A percentile compares a stretch with the other conserved stretches of the same genome.
Conservation (phyloP, 73 alveolate genomes). For the Blepharisma stoltei region DNA sequence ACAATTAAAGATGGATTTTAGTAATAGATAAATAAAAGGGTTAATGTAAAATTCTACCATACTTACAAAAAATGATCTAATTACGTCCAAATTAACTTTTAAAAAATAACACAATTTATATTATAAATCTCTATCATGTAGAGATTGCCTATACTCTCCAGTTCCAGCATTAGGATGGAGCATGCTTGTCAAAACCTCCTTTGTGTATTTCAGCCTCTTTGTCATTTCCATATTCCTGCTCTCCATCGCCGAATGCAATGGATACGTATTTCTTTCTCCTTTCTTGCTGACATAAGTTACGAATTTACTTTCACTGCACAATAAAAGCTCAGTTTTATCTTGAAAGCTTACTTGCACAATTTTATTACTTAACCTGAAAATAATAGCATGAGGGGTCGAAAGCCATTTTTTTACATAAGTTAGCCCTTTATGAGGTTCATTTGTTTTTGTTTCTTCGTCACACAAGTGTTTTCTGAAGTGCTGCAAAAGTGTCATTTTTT, state of each 20-base stretch:
- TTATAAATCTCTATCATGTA: too few relatives aligned
- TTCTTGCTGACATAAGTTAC: slow-evolving; percentile 85
- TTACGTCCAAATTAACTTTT: too few relatives aligned
- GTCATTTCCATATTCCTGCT: slow-evolving; percentile 80
- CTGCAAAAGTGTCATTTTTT: slow-evolving; percentile 40
- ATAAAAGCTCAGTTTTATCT: slow-evolving; percentile 84
- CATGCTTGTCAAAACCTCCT: slow-evolving; percentile 83
- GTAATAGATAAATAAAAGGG: too few relatives aligned
- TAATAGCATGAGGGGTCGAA: slow-evolving; percentile 80
- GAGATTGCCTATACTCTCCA: too few relatives aligned
- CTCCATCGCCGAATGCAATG: slow-evolving; percentile 69
- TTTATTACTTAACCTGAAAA: slow-evolving; percentile 82
- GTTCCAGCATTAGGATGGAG: slow-evolving; percentile 31
- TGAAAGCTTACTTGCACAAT: slow-evolving; percentile 82
- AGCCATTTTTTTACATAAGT: slow-evolving; percentile 73
- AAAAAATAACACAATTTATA: too few relatives aligned
- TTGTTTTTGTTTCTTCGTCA: slow-evolving; percentile 31
- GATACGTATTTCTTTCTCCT: slow-evolving; percentile 67
- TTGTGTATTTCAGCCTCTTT: slow-evolving; percentile 74
- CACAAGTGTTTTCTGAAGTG: slow-evolving; percentile 35
- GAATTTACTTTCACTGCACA: slow-evolving; percentile 64
- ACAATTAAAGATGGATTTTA: too few relatives aligned
- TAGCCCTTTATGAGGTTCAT: background rate
- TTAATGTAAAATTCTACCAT: too few relatives aligned
- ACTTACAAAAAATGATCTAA: too few relatives aligned